Base-by-base conservation (phyloP, 768 basidiomycete genomes). In the Calocera cornea region DNA sequence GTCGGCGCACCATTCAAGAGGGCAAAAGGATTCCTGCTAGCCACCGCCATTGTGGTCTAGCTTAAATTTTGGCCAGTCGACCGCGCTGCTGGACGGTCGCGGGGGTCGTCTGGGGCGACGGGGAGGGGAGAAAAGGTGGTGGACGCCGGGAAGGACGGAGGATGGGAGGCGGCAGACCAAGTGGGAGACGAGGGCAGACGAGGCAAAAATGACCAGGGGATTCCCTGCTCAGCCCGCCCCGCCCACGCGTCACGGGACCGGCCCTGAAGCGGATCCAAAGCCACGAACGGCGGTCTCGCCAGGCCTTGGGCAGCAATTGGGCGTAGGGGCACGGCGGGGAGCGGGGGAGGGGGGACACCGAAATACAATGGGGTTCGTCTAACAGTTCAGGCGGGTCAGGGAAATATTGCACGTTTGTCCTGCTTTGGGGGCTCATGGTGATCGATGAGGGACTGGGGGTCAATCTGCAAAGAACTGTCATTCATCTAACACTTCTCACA, bases 21-120 rank as follows among this genome's bases (percentile, higher is more conserved):
- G 78, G 89, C 85, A 81, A 92, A 92, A 72, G 87, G 87, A 81
- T 91, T 92, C 84, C 80, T 86, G 76, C 86, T 86, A 81, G 87
- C 90, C 85, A 92, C 89, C 88, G 90, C 90, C 89, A 92, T 91
- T 75, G 78, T 84, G 79, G 83, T 81, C 83, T 47, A 47, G 44
- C 44, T 47, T 47, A 8, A 47, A 19, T 47, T 47, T 24, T 47
- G 44, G 19, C 44, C 44, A 17, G 44, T 47, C 44, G 44, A 47
- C 16, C 5, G 16, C 5, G 24, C 44, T 7, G 44, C 16, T 47
- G 44, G 44, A 47, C 8, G 24, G 24, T 7, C 3, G 44, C 7
- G 44, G 19, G 7, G 44, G 44, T 24, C 44, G 44, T 47, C 44
- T 47, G 24, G 24, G 44, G 19, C 19, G 44, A 47, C 44, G 44